These are phyloP conservation scores for Penicillium sp. DNA, from an alignment of 2,329 filamentous ascomycete species.

Conservation along the genomic window DNA sequence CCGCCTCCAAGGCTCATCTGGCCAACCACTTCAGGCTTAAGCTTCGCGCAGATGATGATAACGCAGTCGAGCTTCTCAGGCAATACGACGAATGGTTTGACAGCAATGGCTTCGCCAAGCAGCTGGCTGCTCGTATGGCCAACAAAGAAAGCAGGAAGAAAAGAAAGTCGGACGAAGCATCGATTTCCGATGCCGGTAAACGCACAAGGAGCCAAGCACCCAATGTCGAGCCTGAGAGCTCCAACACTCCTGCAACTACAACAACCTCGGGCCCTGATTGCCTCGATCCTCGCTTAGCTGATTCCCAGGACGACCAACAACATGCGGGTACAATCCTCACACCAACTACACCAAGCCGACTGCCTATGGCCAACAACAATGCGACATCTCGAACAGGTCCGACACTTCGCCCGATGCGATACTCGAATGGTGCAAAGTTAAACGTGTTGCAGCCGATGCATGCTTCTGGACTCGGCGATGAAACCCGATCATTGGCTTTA, in stretches of 20 bases:
- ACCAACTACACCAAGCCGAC: conserved; percentile 1
- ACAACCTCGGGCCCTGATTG: conserved; percentile 17
- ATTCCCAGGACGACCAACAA: conserved; percentile 8
- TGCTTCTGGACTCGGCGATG: background rate
- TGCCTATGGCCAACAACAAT: background rate
- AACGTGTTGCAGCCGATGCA: background rate
- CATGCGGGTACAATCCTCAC: background rate
- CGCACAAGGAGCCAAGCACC: conserved; percentile 4
- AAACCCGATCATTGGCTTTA: background rate
- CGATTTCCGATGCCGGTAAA: conserved; percentile 1
- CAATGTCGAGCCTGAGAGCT: background rate
- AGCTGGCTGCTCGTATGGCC: conserved; percentile 75
- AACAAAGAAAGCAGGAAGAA: conserved; percentile 70
- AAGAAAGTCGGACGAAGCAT: conserved; percentile 29
- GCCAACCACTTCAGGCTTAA: conserved; percentile 79
- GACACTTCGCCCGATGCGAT: background rate
- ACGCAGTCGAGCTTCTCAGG: conserved; percentile 61
- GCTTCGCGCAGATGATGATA: conserved; percentile 65
- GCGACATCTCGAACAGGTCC: background rate
- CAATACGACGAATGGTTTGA: conserved; percentile 78
- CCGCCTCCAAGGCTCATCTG: conserved; percentile 89
- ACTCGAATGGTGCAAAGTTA: background rate
- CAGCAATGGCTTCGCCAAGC: conserved; percentile 64
- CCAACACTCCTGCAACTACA: background rate
- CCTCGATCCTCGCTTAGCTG: conserved; percentile 31